Percentiles rank a stretch among this genome's conserved stretches.
These are phyloP conservation scores for Fomitopsis pinicola DNA, from an alignment of 1,284 basidiomycete genomes.

Conservation along the genomic window DNA sequence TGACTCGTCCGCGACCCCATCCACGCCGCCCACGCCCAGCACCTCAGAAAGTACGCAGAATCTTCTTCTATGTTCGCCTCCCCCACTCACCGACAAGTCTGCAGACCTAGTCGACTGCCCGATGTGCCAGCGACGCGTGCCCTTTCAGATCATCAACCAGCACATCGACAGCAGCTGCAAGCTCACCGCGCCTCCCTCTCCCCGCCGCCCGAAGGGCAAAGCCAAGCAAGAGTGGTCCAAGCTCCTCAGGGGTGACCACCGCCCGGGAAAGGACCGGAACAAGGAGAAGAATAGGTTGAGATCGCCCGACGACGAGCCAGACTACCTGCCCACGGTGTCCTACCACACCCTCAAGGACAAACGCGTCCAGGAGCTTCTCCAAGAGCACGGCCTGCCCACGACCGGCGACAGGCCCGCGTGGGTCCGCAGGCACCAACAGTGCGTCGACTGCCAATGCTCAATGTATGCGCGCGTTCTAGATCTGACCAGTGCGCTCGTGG, in stretches of 20 bases:
- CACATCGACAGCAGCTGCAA: slow-evolving; percentile 57
- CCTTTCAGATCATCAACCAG: slow-evolving; percentile 43
- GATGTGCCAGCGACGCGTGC: slow-evolving; percentile 44
- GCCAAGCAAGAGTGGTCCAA: slow-evolving; percentile 46
- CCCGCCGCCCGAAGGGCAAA: slow-evolving; percentile 17
- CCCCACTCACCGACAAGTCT: too few relatives aligned
- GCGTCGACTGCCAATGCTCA: slow-evolving; percentile 12
- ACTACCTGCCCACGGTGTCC: slow-evolving; percentile 59
- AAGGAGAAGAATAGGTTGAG: slow-evolving; percentile 35
- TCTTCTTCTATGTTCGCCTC: background rate
- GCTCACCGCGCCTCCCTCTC: slow-evolving; percentile 14
- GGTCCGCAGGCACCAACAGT: slow-evolving; percentile 60
- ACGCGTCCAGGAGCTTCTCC: slow-evolving; percentile 54
- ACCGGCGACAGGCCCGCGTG: slow-evolving; percentile 49
- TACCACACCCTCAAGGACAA: slow-evolving; percentile 63
- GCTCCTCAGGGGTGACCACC: slow-evolving; percentile 35
- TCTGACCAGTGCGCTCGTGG: background rate
- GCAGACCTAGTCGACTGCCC: slow-evolving; percentile 45
- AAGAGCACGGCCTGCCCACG: slow-evolving; percentile 44
- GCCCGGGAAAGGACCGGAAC: slow-evolving; percentile 3
- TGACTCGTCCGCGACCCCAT: background rate
- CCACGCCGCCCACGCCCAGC: background rate
- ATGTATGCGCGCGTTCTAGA: background rate
- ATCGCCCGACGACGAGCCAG: slow-evolving; percentile 24
- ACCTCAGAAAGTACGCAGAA: background rate